Conservation (phyloP, 2,329 filamentous ascomycete genomes). For the Verticillium isaacii region DNA sequence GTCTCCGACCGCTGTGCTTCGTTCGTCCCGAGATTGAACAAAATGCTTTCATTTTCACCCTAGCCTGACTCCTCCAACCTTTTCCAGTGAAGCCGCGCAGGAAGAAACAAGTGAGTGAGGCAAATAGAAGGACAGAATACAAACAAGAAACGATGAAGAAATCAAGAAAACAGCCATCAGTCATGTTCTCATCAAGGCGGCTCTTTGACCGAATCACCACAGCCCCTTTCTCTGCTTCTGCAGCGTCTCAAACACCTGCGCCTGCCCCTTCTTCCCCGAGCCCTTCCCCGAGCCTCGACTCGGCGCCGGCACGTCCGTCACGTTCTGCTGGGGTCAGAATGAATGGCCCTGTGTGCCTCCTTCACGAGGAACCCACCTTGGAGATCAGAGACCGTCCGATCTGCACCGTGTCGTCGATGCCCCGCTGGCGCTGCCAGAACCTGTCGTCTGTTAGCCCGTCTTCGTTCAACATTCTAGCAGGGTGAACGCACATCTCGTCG, state of each 20-base stretch:
- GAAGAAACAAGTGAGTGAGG: neutral
- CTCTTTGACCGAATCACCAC: neutral
- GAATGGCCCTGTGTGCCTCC: neutral
- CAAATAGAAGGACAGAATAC: neutral
- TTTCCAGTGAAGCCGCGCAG: too few relatives aligned
- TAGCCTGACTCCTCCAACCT: too few relatives aligned
- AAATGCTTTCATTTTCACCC: too few relatives aligned
- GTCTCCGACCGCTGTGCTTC: too few relatives aligned
- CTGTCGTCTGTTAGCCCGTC: conserved; percentile 23
- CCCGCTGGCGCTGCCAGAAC: conserved; percentile 59
- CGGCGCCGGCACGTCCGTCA: neutral
- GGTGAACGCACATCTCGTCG: conserved; percentile 41
- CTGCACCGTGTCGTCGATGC: conserved; percentile 52
- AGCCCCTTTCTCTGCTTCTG: neutral
- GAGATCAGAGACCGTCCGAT: conserved; percentile 51
- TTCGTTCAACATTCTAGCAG: neutral
- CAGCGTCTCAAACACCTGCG: neutral
- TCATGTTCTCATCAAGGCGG: conserved; percentile 2
- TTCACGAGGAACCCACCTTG: conserved; percentile 24
- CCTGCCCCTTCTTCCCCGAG: neutral
- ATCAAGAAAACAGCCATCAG: neutral
- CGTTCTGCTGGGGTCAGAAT: neutral
- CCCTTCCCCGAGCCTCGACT: neutral
- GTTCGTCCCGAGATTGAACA: too few relatives aligned
- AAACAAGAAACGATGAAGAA: neutral